Base-by-base conservation (phyloP, 306 rosid genomes). In the Citrullus amarus region DNA sequence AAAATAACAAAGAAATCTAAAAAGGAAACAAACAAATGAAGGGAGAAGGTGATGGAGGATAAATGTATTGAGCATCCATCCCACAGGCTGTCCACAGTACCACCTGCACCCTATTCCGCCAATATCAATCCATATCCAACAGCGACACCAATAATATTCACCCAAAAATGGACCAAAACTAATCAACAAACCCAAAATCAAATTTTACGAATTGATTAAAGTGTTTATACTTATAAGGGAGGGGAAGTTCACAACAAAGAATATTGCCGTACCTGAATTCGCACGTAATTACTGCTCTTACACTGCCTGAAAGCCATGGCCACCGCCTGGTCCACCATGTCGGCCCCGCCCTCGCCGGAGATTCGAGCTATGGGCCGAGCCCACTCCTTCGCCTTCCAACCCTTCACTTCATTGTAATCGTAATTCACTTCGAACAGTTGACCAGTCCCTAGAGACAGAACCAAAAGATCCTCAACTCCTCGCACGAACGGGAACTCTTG, bases 401-500 rank as follows among this genome's bases (percentile, higher is more conserved):
- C 84, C 80, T 78, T 88, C 65, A 95, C 96, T 54, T 85, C 87
- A 17, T 92, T 96, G 72, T 82, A 85, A 48, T 91, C 97, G 79
- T 83, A 90, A 50, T 82, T 90, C 59, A 63, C 88, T 83, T 91
- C 97, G 58, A 92, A 65, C 2, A 88, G 82, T 83, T 92, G 97
- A 75, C 97, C 99, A 11, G 92, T 92, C 51, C 99, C 99, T 5
- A 95, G 79, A 6, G 99, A 95, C 4, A 95, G 91, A 14, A 92
- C 97, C 79, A 96, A 81, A 39, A 96, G 82, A 84, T 96, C 99
- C 89, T 96, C 97, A 20, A 96, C 99, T 1, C 99, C 99, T n/a
- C 99, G 91, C 86, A 96, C 99, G 83, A 92, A 93, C 58, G 99
- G 99, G 56, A 96, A 96, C 82, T 96, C 99, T 82, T 96, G 97